These are phyloP conservation scores for Alternaria sp. DNA, from an alignment of 2,329 filamentous ascomycete genomes.

Conservation along the genomic window DNA sequence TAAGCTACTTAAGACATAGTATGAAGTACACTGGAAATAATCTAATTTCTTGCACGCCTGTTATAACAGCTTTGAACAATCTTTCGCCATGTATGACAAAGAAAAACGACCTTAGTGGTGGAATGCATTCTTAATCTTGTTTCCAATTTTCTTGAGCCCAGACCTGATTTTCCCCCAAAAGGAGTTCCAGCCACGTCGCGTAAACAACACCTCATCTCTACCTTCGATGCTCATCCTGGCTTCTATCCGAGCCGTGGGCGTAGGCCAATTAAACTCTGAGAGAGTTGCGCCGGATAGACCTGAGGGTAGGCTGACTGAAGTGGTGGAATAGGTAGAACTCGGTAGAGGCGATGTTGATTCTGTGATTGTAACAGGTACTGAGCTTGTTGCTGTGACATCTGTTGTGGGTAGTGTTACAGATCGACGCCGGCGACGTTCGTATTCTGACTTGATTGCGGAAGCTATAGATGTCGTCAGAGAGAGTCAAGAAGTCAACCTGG, in stretches of 20 bases:
- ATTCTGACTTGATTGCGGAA: not conserved
- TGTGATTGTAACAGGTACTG: not conserved
- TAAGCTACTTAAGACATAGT: not conserved
- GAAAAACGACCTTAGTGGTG: not conserved
- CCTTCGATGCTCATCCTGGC: too few relatives aligned
- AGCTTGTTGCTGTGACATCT: not conserved
- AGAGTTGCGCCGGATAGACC: not conserved
- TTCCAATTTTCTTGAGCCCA: not conserved
- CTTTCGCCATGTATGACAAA: not conserved
- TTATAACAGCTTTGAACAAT: not conserved
- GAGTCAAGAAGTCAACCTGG: not conserved
- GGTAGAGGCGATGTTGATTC: not conserved
- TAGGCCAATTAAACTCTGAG: not conserved
- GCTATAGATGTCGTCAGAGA: not conserved
- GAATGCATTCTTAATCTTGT: not conserved
- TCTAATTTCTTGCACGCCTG: not conserved
- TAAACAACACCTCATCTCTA: not conserved
- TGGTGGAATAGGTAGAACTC: not conserved
- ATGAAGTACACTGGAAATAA: not conserved
- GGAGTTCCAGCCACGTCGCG: not conserved
- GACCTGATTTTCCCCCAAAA: not conserved
- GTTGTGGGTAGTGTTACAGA: not conserved
- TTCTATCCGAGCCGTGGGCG: not conserved
- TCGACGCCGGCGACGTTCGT: not conserved
- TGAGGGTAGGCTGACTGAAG: not conserved